phyloP scores from a whole-genome alignment of 306 rosid genomes.

The Lithocarpus polystachyus region DNA sequence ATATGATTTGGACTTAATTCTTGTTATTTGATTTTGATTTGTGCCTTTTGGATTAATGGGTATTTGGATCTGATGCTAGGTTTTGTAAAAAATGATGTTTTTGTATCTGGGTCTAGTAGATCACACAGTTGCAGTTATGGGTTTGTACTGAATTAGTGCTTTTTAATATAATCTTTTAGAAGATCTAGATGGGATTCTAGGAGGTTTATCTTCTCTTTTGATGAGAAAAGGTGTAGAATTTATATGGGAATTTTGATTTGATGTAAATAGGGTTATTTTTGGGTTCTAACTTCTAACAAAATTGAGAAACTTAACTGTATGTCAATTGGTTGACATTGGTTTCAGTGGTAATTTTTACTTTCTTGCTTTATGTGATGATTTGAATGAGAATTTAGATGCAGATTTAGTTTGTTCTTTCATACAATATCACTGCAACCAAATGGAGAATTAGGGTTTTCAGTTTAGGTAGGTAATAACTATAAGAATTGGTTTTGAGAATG shows the following conservation, averaged over 20 bases:
- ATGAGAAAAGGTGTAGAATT: background rate
- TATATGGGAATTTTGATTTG: background rate
- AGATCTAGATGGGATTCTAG: slow-evolving; percentile 13
- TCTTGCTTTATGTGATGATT: background rate
- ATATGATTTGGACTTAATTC: background rate
- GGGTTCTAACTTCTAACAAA: background rate
- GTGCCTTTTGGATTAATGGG: background rate
- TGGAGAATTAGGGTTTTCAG: background rate
- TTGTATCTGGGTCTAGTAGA: slow-evolving; percentile 7
- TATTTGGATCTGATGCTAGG: slow-evolving; percentile 25
- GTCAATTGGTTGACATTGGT: background rate
- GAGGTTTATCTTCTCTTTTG: background rate
- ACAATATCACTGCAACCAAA: background rate
- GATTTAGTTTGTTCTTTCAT: background rate
- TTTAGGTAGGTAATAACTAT: background rate
- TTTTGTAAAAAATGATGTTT: background rate
- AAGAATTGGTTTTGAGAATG: background rate
- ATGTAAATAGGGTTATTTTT: background rate
- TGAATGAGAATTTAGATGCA: background rate
- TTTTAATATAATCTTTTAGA: background rate
- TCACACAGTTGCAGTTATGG: background rate
- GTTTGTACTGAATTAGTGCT: slow-evolving; percentile 3
- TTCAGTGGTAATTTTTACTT: background rate
- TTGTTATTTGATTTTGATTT: background rate
- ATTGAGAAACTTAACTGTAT: background rate